Conservation (phyloP, 305 asterid species). For the Fraxinus floribunda region DNA sequence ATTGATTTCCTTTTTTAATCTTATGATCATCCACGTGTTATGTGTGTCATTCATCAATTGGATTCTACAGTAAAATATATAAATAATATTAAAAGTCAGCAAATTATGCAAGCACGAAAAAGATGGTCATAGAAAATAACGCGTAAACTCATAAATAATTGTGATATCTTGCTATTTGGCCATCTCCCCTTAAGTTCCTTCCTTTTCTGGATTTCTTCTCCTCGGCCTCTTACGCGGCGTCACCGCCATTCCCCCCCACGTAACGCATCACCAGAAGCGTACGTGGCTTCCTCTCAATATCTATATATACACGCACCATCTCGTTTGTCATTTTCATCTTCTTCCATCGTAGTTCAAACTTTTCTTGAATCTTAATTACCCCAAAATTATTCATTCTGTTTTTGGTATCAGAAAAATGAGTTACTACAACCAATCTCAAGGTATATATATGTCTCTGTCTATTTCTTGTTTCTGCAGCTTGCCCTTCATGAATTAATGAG, state of each 20-base stretch:
- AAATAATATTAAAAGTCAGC: not conserved
- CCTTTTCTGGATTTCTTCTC: not conserved
- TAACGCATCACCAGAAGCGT: constrained; percentile 7
- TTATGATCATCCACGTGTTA: not conserved
- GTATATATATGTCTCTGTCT: not conserved
- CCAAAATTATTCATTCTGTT: not conserved
- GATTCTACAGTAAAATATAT: not conserved
- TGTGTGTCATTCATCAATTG: not conserved
- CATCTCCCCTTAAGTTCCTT: not conserved
- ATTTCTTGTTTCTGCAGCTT: not conserved
- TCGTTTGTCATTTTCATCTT: not conserved
- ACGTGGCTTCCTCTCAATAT: not conserved
- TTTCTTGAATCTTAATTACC: not conserved
- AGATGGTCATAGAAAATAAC: not conserved
- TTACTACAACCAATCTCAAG: constrained; percentile 18
- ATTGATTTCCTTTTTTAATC: not conserved
- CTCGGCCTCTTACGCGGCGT: constrained; percentile 10
- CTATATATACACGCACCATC: not conserved
- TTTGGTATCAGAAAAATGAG: not conserved
- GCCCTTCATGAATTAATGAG: not conserved
- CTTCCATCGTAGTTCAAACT: not conserved
- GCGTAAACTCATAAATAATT: not conserved
- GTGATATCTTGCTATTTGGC: not conserved
- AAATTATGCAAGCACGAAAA: not conserved
- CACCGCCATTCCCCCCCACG: not conserved